These are phyloP conservation scores for Candida coquimbonensis DNA, from an alignment of 805 yeast species.

Conservation along the genomic window DNA sequence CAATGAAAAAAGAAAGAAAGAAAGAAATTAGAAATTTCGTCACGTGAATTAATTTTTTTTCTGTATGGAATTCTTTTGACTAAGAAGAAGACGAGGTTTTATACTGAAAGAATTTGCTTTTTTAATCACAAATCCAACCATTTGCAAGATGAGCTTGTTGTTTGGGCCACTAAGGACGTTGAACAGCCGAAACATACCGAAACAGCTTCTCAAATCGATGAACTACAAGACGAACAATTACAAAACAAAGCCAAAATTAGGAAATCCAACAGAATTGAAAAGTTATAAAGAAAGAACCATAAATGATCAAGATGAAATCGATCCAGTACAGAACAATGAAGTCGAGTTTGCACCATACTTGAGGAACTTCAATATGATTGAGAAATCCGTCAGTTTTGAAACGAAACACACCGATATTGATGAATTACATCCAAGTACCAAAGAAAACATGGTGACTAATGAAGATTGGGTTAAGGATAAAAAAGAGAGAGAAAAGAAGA, in stretches of 20 bases:
- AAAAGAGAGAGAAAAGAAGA: background rate
- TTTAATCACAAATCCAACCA: too few relatives aligned
- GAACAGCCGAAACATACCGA: too few relatives aligned
- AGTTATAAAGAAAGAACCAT: conserved; percentile 1
- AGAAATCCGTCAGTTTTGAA: conserved; percentile 8
- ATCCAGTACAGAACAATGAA: background rate
- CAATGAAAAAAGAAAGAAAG: too few relatives aligned
- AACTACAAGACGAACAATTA: background rate
- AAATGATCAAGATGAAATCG: background rate
- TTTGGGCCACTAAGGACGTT: too few relatives aligned
- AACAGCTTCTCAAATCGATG: background rate
- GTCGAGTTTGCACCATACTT: conserved; percentile 1
- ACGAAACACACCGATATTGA: conserved; percentile 10
- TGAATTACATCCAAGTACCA: conserved; percentile 11
- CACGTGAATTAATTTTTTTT: too few relatives aligned
- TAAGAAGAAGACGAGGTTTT: too few relatives aligned
- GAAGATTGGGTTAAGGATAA: conserved; percentile 10
- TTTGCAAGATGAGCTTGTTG: too few relatives aligned
- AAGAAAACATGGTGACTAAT: conserved; percentile 5
- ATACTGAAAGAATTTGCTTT: too few relatives aligned
- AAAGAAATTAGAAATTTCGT: too few relatives aligned
- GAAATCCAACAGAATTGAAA: conserved; percentile 5
- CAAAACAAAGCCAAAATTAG: conserved; percentile 5
- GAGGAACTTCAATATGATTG: conserved; percentile 7
- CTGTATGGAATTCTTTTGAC: too few relatives aligned